phyloP scores from a whole-genome alignment of 441 rosid species.

The Aquilaria agallochum region DNA sequence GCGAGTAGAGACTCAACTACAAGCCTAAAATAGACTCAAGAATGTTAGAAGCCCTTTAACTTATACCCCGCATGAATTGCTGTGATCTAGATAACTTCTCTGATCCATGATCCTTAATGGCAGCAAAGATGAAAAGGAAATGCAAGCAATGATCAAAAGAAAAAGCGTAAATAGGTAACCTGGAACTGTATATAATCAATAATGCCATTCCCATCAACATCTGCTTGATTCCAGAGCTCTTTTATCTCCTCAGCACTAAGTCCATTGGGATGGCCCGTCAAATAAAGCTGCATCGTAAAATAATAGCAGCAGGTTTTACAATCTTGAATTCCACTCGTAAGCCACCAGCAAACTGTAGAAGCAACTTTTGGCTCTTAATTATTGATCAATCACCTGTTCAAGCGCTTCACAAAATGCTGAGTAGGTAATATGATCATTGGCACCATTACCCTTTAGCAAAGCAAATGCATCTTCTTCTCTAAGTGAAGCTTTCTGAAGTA shows the following conservation, averaged over 20 bases:
- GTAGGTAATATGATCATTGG: slow-evolving; percentile 56
- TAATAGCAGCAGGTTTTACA: slow-evolving; percentile 2
- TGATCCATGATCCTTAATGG: too few species aligned
- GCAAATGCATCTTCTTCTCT: slow-evolving; percentile 78
- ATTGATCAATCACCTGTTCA: slow-evolving; percentile 45
- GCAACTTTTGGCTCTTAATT: background rate
- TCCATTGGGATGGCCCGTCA: slow-evolving; percentile 68
- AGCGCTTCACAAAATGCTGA: slow-evolving; percentile 75
- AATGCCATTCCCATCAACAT: slow-evolving; percentile 65
- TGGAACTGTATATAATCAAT: slow-evolving; percentile 81
- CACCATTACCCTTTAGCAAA: slow-evolving; percentile 53
- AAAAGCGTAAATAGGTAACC: slow-evolving; percentile 27
- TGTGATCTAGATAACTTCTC: too few species aligned
- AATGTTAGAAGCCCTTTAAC: too few species aligned
- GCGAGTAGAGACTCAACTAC: too few species aligned
- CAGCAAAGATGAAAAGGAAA: too few species aligned
- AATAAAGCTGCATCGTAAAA: slow-evolving; percentile 48
- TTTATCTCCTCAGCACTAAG: slow-evolving; percentile 66
- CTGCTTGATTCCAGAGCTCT: slow-evolving; percentile 88
- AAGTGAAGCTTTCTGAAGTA: slow-evolving; percentile 55
- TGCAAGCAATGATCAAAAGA: too few species aligned
- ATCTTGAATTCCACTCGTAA: background rate
- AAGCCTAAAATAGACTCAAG: too few species aligned
- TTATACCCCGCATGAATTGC: too few species aligned
- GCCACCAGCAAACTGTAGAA: background rate